Conservation (phyloP, 2,329 filamentous ascomycete genomes). For the Setomelanomma holmii region DNA sequence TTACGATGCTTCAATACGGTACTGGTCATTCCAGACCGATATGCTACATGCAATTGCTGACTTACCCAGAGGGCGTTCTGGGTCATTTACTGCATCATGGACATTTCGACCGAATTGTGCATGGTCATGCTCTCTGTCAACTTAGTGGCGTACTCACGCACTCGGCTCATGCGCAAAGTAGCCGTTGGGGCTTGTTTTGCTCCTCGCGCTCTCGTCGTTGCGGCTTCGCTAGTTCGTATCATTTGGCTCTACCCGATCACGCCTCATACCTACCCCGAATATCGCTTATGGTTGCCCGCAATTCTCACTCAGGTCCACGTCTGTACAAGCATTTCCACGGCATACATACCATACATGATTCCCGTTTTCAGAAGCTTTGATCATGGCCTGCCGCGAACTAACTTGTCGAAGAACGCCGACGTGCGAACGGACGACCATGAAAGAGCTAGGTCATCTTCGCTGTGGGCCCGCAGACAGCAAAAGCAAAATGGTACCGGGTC, state of each 20-base stretch:
- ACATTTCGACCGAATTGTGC: constrained; percentile 39
- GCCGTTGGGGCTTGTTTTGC: constrained; percentile 42
- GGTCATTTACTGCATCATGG: constrained; percentile 43
- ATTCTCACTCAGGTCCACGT: constrained; percentile 39
- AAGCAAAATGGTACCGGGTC: constrained; percentile 16
- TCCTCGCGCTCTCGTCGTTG: constrained; percentile 38
- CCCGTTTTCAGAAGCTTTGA: constrained; percentile 35
- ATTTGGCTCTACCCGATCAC: constrained; percentile 40
- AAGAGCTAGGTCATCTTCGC: constrained; percentile 9
- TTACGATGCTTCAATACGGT: constrained; percentile 40
- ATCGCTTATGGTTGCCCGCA: constrained; percentile 37
- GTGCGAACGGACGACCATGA: constrained; percentile 12
- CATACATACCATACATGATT: constrained; percentile 44
- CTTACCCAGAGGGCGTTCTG: constrained; percentile 42
- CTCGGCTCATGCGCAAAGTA: constrained; percentile 32
- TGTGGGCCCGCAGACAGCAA: constrained; percentile 20
- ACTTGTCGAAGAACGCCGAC: constrained; percentile 17
- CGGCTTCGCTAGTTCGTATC: constrained; percentile 33
- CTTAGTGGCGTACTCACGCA: constrained; percentile 36
- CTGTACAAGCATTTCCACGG: constrained; percentile 39
- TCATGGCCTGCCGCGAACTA: constrained; percentile 19
- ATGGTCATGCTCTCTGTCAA: constrained; percentile 42
- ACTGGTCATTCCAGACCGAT: constrained; percentile 7
- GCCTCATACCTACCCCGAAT: constrained; percentile 31
- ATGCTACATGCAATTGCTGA: constrained; percentile 9